Percentiles rank a stretch among this genome's conserved stretches.
Evolutionary conservation across 2,329 filamentous ascomycete genomes (phyloP).

Genomic region (Diaporthe citri): DNA sequence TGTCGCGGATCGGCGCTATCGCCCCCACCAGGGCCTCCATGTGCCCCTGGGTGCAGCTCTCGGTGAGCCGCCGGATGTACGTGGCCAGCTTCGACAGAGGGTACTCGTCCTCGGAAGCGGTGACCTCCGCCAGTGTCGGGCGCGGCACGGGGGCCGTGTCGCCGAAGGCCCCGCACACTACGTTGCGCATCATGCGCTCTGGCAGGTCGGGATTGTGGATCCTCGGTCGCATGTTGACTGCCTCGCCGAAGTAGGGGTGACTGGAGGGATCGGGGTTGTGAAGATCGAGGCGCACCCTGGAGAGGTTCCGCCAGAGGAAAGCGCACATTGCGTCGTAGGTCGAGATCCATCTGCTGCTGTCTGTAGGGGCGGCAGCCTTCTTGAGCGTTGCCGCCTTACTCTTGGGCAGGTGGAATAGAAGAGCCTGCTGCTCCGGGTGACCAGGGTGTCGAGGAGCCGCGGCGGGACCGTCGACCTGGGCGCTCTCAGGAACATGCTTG

Average conservation of each 20-base stretch:
- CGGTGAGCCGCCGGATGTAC: constrained; percentile 52
- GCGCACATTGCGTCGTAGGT: constrained; percentile 42
- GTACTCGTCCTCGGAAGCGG: constrained; percentile 46
- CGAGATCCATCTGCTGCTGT: constrained; percentile 42
- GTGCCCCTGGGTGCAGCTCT: constrained; percentile 49
- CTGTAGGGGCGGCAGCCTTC: constrained; percentile 47
- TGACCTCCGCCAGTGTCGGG: constrained; percentile 44
- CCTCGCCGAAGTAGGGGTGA: constrained; percentile 50
- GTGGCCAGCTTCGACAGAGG: constrained; percentile 49
- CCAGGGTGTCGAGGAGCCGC: constrained; percentile 45
- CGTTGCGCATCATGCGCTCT: constrained; percentile 51
- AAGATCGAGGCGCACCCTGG: constrained; percentile 48
- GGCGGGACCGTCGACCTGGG: constrained; percentile 47
- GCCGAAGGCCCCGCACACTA: background rate
- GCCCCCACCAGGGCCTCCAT: constrained; percentile 46
- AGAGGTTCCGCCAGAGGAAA: constrained; percentile 55
- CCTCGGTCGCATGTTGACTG: constrained; percentile 54
- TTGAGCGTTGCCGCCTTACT: constrained; percentile 58
- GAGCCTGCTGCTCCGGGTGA: constrained; percentile 39
- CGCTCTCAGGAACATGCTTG: constrained; percentile 42
- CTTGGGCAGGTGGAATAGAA: constrained; percentile 58
- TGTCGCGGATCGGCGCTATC: constrained; percentile 52
- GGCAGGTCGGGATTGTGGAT: constrained; percentile 50
- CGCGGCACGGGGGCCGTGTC: background rate
- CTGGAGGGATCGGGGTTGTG: constrained; percentile 48